Conservation (phyloP, 345 rosid species). For the Hibiscus trionum region DNA sequence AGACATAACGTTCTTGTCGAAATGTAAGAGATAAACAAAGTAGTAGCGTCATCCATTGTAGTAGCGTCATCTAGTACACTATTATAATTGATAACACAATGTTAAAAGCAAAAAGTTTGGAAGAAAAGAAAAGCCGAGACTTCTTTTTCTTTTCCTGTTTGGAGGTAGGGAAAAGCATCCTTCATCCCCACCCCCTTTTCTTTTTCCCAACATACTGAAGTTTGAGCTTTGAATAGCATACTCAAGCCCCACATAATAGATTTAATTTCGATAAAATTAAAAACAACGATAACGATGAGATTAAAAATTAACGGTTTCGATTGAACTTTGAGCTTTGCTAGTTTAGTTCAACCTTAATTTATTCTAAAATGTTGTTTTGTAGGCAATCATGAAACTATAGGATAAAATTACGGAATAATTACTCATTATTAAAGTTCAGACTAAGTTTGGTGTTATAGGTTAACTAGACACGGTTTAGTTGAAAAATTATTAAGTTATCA, state of each 20-base stretch:
- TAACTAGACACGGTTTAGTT: too few relatives aligned
- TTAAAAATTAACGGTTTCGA: too few relatives aligned
- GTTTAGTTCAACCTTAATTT: too few relatives aligned
- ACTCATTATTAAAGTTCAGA: too few relatives aligned
- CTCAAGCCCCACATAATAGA: background rate
- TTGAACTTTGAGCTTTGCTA: too few relatives aligned
- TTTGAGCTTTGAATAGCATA: background rate
- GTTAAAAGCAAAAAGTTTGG: background rate
- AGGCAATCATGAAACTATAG: too few relatives aligned
- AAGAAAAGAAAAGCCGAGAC: background rate
- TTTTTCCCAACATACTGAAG: background rate
- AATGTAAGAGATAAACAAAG: background rate
- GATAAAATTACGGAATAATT: too few relatives aligned
- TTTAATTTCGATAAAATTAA: background rate
- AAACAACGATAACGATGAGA: too few relatives aligned
- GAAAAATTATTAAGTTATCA: too few relatives aligned
- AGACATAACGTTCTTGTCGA: background rate
- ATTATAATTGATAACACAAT: background rate
- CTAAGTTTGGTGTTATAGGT: too few relatives aligned
- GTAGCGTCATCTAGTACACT: background rate
- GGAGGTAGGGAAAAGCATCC: background rate
- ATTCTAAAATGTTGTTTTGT: too few relatives aligned
- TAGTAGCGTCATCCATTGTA: background rate
- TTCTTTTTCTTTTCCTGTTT: constrained; percentile 4
- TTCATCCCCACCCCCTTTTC: background rate